Conservation (phyloP, 1,139 yeast species). For the Fermentozyma sake region DNA sequence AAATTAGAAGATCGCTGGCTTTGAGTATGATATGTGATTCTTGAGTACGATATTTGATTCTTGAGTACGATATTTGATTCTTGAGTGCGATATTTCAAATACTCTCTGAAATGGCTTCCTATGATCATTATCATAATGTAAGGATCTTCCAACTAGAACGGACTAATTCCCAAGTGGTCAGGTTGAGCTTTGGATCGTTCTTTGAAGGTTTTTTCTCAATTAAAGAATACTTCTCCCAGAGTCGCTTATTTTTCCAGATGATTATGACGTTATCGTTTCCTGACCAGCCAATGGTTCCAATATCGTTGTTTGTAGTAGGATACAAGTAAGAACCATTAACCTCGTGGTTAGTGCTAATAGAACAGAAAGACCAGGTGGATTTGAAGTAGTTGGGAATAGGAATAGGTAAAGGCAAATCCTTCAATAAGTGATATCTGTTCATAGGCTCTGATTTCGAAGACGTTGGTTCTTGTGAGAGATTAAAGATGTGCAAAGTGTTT, state of each 20-base stretch:
- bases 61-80: too few relatives aligned
- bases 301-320: slow-evolving; percentile 29
- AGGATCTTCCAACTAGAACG: slow-evolving; percentile 77
- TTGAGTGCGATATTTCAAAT: too few relatives aligned
- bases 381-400: slow-evolving; percentile 69
- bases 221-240: slow-evolving; percentile 84
- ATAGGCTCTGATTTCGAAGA: slow-evolving; percentile 9
- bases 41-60: too few relatives aligned
- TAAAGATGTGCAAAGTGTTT: slow-evolving; percentile 81
- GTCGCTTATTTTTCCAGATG: slow-evolving; percentile 66
- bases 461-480: slow-evolving; percentile 24
- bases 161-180: slow-evolving; percentile 50
- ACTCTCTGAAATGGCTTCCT: too few relatives aligned
- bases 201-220: slow-evolving; percentile 30
- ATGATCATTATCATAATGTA: slow-evolving; percentile 28
- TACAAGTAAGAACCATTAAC: slow-evolving; percentile 21
- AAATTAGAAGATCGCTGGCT: too few relatives aligned
- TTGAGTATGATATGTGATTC: too few relatives aligned
- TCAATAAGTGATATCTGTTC: slow-evolving; percentile 67
- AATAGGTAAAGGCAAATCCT: slow-evolving; percentile 58
- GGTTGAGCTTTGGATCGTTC: neutral
- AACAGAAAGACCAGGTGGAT: slow-evolving; percentile 87
- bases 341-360: slow-evolving; percentile 61
- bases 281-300: slow-evolving; percentile 77
- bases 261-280: slow-evolving; percentile 62